phyloP scores from a whole-genome alignment of 1,139 yeast genomes.

The Geotrichum klebahnii region DNA sequence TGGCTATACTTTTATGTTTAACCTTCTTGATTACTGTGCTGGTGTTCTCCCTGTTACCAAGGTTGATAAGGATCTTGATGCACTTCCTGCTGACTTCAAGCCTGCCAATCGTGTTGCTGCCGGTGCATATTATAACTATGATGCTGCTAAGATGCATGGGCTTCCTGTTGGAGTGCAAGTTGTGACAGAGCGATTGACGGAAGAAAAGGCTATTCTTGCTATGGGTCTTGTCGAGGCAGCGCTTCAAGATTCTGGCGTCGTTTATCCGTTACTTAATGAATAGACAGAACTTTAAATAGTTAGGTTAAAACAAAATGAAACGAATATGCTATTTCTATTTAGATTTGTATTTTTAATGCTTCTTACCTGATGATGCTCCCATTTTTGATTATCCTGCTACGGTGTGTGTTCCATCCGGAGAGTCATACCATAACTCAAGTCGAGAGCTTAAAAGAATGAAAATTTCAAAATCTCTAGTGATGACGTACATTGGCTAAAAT shows the following conservation, averaged over 20 bases:
- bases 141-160: conserved; percentile 55
- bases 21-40: conserved; percentile 55
- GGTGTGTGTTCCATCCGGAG: too few species aligned
- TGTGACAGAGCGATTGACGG: conserved; percentile 55
- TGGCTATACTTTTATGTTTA: conserved; percentile 58
- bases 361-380: too few species aligned
- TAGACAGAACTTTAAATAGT: background rate
- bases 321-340: too few species aligned
- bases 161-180: conserved; percentile 67
- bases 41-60: conserved; percentile 58
- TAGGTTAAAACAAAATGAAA: background rate
- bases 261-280: conserved; percentile 34
- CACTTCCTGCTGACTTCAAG: conserved; percentile 36
- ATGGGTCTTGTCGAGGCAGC: conserved; percentile 42
- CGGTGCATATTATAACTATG: conserved; percentile 46
- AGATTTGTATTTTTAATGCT: too few species aligned
- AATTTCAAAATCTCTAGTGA: too few species aligned
- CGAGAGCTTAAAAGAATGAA: too few species aligned
- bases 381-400: too few species aligned
- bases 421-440: too few species aligned
- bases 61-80: conserved; percentile 49
- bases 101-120: conserved; percentile 42
- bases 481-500: too few species aligned
- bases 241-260: conserved; percentile 33
- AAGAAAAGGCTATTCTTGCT: conserved; percentile 54